These are phyloP conservation scores for Cutaneotrichosporon cyanovorans DNA, from an alignment of 1,284 basidiomycete species.

Conservation along the genomic window DNA sequence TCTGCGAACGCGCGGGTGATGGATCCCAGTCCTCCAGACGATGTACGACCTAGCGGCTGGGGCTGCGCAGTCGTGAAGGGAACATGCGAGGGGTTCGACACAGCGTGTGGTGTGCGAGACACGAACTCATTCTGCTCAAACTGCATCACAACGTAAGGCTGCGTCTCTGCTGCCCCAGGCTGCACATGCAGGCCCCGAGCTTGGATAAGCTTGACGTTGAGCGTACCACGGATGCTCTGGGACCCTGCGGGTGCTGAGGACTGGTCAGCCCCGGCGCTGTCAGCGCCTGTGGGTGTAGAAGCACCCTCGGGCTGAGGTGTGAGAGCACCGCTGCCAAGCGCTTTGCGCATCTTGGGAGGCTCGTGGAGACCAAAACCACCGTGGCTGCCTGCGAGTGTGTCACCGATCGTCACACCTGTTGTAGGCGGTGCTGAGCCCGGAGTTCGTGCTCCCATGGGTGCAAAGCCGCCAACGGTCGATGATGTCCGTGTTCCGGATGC, in stretches of 20 bases:
- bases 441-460: slow-evolving; percentile 37
- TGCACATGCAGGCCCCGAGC: slow-evolving; percentile 77
- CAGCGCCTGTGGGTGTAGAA: slow-evolving; percentile 6
- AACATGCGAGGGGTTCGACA: slow-evolving; percentile 30
- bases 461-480: slow-evolving; percentile 37
- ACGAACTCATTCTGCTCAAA: slow-evolving; percentile 99
- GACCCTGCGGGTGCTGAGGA: slow-evolving; percentile 1
- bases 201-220: slow-evolving; percentile 91
- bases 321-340: slow-evolving; percentile 31
- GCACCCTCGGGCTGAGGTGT: slow-evolving; percentile 21
- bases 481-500: slow-evolving; percentile 23
- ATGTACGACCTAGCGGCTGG: slow-evolving; percentile 32
- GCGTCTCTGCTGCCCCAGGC: slow-evolving; percentile 52
- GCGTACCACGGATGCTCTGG: slow-evolving; percentile 54
- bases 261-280: not conserved
- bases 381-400: slow-evolving; percentile 29
- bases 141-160: slow-evolving; percentile 93
- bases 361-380: slow-evolving; percentile 44
- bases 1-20: slow-evolving; percentile 52
- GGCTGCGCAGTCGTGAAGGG: slow-evolving; percentile 38
- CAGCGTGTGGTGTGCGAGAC: slow-evolving; percentile 64
- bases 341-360: slow-evolving; percentile 45
- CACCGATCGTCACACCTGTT: slow-evolving; percentile 42
- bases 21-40: slow-evolving; percentile 52
- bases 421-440: slow-evolving; percentile 42